phyloP scores from a whole-genome alignment of 202 grass and related monocot species.

The Cymbopogon flexuosus region DNA sequence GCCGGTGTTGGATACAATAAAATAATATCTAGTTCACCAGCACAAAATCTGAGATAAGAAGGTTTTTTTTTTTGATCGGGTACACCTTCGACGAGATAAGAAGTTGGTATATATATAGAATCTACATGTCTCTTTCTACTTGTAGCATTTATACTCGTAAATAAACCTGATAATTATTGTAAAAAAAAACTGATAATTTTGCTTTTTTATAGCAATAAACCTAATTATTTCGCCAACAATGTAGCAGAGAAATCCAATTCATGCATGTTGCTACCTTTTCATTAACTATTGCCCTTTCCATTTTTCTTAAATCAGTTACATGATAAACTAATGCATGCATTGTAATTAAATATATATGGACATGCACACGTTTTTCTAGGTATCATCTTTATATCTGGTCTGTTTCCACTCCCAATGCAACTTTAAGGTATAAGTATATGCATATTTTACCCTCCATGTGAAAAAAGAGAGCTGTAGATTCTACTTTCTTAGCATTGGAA shows the following conservation, averaged over 20 bases:
- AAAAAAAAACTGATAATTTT: too few relatives aligned
- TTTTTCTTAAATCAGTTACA: neutral
- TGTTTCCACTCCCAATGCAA: neutral
- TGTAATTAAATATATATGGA: neutral
- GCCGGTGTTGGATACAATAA: neutral
- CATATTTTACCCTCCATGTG: conserved; percentile 24
- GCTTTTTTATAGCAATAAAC: neutral
- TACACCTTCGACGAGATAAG: neutral
- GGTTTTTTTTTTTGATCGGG: too few relatives aligned
- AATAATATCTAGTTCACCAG: neutral
- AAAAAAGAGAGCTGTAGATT: conserved; percentile 34
- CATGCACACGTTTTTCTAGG: neutral
- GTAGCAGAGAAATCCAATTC: neutral
- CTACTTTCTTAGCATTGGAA: conserved; percentile 11
- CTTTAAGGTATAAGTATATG: conserved; percentile 22
- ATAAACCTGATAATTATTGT: neutral
- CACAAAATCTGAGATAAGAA: neutral
- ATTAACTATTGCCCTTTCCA: neutral
- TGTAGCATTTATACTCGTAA: neutral
- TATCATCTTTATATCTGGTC: neutral
- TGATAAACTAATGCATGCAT: neutral
- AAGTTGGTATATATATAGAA: neutral
- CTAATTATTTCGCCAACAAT: neutral
- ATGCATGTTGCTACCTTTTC: neutral
- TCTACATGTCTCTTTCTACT: neutral